Conservation (phyloP, 2,329 filamentous ascomycete species). For the Xylaria sp. region DNA sequence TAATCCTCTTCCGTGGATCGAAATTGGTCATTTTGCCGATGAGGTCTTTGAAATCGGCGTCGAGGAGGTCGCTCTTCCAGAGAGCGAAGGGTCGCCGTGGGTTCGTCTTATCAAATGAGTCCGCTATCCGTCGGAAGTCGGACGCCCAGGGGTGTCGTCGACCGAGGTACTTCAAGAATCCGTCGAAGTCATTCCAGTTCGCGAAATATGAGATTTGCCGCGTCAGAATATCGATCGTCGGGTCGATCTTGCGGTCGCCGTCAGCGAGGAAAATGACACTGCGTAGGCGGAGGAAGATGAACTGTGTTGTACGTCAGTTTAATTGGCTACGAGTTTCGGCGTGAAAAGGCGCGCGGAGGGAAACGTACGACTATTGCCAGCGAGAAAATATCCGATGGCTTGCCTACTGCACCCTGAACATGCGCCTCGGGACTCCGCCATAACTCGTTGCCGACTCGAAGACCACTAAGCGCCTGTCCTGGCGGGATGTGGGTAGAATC, state of each 20-base stretch:
- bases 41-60: slow-evolving; percentile 54
- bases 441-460: slow-evolving; percentile 55
- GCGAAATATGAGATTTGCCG: slow-evolving; percentile 60
- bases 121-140: slow-evolving; percentile 51
- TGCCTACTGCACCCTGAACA: slow-evolving; percentile 51
- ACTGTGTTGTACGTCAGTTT: slow-evolving; percentile 46
- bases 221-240: slow-evolving; percentile 54
- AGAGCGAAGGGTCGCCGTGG: slow-evolving; percentile 55
- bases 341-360: background rate
- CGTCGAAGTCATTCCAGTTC: slow-evolving; percentile 54
- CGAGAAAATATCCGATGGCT: slow-evolving; percentile 57
- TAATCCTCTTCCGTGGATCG: slow-evolving; percentile 54
- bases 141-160: slow-evolving; percentile 52
- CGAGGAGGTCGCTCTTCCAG: slow-evolving; percentile 53
- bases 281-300: slow-evolving; percentile 57
- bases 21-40: slow-evolving; percentile 53
- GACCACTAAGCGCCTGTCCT: slow-evolving; percentile 50
- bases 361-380: slow-evolving; percentile 55
- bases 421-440: slow-evolving; percentile 59
- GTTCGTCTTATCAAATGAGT: slow-evolving; percentile 54
- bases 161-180: slow-evolving; percentile 55
- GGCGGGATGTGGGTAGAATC: slow-evolving; percentile 53
- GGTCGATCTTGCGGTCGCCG: slow-evolving; percentile 50
- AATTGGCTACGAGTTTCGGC: background rate
- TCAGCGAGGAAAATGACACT: slow-evolving; percentile 54